phyloP scores from a whole-genome alignment of 2,329 filamentous ascomycete species.

The Xylaria sp. region DNA sequence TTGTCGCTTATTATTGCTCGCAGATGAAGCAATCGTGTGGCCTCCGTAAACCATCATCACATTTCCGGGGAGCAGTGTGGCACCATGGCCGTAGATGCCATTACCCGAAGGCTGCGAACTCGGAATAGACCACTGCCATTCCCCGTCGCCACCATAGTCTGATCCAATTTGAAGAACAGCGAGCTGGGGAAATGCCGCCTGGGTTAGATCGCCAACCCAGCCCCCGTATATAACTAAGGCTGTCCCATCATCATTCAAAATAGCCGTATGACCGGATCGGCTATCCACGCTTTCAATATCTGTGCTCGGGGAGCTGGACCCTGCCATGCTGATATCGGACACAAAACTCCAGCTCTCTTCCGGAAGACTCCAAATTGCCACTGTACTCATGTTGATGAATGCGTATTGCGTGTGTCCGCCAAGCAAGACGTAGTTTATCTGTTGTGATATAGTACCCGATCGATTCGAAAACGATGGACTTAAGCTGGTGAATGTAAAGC shows the following conservation, averaged over 20 bases:
- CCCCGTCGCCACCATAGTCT: slow-evolving; percentile 74
- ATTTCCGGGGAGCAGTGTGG: slow-evolving; percentile 71
- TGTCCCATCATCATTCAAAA: slow-evolving; percentile 80
- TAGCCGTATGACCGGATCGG: slow-evolving; percentile 87
- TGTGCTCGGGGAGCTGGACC: slow-evolving; percentile 56
- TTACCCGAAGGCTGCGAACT: slow-evolving; percentile 55
- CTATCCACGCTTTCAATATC: slow-evolving; percentile 69
- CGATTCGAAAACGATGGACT: slow-evolving; percentile 75
- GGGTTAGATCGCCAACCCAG: slow-evolving; percentile 86
- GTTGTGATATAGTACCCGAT: slow-evolving; percentile 72
- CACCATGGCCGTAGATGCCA: slow-evolving; percentile 71
- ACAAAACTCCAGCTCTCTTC: slow-evolving; percentile 89
- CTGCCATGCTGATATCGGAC: slow-evolving; percentile 59
- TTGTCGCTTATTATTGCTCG: slow-evolving; percentile 50
- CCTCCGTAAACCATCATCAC: slow-evolving; percentile 75
- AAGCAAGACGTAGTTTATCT: slow-evolving; percentile 81
- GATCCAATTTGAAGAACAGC: slow-evolving; percentile 79
- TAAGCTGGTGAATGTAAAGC: slow-evolving; percentile 83
- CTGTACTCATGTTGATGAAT: slow-evolving; percentile 94
- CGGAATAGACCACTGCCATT: slow-evolving; percentile 78
- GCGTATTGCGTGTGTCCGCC: slow-evolving; percentile 85
- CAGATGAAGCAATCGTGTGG: slow-evolving; percentile 58
- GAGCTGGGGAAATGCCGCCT: slow-evolving; percentile 83
- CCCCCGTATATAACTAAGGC: slow-evolving; percentile 85
- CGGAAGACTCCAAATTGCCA: slow-evolving; percentile 86